phyloP scores from a whole-genome alignment of 345 rosid genomes.

The Hibiscus trionum region DNA sequence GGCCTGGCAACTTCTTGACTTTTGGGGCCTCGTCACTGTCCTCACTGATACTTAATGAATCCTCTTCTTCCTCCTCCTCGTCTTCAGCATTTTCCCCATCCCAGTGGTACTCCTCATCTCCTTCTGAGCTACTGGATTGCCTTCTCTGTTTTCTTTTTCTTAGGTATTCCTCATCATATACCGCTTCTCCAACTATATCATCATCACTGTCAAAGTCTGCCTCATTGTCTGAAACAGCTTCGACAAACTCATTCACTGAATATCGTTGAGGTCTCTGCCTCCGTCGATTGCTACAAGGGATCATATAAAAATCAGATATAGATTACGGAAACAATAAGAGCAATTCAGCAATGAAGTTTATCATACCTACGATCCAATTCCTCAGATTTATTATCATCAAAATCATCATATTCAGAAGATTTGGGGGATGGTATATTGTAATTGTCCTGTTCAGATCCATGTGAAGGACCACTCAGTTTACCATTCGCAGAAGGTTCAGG shows the following conservation, averaged over 20 bases:
- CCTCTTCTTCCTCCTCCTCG: conserved; percentile 64
- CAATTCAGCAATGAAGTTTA: not conserved
- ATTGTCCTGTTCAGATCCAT: conserved; percentile 32
- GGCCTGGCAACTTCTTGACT: conserved; percentile 61
- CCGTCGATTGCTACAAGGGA: conserved; percentile 52
- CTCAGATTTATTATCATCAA: conserved; percentile 50
- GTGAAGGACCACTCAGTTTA: conserved; percentile 42
- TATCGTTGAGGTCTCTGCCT: conserved; percentile 90
- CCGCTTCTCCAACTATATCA: conserved; percentile 98
- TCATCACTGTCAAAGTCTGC: conserved; percentile 89
- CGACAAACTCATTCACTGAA: conserved; percentile 58
- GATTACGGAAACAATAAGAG: not conserved
- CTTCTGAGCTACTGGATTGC: conserved; percentile 88
- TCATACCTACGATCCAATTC: conserved; percentile 68
- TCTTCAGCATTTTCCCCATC: conserved; percentile 90
- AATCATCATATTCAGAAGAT: conserved; percentile 64
- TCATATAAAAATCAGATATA: conserved; percentile 7
- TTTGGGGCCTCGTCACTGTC: conserved; percentile 71
- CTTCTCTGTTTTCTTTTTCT: conserved; percentile 73
- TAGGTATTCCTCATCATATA: conserved; percentile 94
- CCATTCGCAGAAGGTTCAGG: conserved; percentile 75
- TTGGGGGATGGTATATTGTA: conserved; percentile 48
- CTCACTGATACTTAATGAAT: conserved; percentile 66
- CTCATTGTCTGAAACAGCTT: conserved; percentile 85
- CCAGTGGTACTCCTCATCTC: conserved; percentile 88